A percentile compares a stretch with the other conserved stretches of the same genome.
Conservation (phyloP, 768 basidiomycete species). For the Psilocybe cyanescens region DNA sequence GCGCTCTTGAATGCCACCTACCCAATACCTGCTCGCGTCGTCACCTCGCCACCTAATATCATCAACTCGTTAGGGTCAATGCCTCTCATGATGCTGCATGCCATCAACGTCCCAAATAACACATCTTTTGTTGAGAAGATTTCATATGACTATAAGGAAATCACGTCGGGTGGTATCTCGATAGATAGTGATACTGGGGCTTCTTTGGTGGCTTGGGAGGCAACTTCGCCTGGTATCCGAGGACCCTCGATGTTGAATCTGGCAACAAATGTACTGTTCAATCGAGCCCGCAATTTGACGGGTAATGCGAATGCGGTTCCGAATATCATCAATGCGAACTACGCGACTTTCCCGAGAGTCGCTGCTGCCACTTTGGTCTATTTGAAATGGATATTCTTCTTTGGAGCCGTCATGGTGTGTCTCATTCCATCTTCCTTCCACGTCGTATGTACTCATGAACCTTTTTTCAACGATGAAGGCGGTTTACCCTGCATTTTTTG, state of each 20-base stretch:
- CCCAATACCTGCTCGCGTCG: conserved; percentile 36
- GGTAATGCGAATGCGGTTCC: conserved; percentile 39
- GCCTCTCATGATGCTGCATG: conserved; percentile 31
- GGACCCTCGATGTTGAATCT: conserved; percentile 71
- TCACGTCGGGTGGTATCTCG: conserved; percentile 73
- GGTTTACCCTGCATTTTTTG: conserved; percentile 82
- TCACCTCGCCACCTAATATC: conserved; percentile 61
- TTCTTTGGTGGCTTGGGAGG: conserved; percentile 75
- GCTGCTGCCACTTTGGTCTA: conserved; percentile 59
- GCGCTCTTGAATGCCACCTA: conserved; percentile 33
- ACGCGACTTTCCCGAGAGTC: conserved; percentile 60
- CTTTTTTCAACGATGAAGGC: conserved; percentile 40
- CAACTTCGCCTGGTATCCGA: conserved; percentile 56
- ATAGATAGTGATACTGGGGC: conserved; percentile 52
- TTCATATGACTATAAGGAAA: conserved; percentile 50
- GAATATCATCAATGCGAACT: conserved; percentile 61
- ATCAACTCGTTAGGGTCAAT: conserved; percentile 48
- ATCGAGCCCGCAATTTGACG: conserved; percentile 59
- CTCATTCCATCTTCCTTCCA: neutral
- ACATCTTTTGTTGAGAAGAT: conserved; percentile 61
- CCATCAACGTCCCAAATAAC: conserved; percentile 55
- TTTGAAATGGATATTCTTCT: conserved; percentile 78
- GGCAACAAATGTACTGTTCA: conserved; percentile 68
- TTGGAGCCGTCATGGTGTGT: conserved; percentile 71
- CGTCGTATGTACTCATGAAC: neutral